These are phyloP conservation scores for Yarrowia yakushimensis DNA, from an alignment of 805 yeast species.

Conservation along the genomic window DNA sequence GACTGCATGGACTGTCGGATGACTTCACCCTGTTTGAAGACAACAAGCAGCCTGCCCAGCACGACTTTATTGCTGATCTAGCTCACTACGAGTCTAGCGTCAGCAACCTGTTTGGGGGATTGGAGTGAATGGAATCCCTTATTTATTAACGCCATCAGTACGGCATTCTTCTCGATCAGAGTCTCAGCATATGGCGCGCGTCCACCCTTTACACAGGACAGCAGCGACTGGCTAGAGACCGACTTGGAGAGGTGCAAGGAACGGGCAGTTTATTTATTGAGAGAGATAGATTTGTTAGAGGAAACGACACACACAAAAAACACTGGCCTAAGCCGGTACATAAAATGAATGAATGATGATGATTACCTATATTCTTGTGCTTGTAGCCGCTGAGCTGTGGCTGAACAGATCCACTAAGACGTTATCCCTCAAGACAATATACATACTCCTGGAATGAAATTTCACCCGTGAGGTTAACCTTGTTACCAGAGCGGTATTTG, in stretches of 20 bases:
- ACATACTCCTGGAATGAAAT: not conserved
- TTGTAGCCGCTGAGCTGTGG: not conserved
- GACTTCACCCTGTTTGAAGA: constrained; percentile 29
- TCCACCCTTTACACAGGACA: not conserved
- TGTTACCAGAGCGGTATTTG: not conserved
- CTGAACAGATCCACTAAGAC: not conserved
- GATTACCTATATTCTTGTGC: not conserved
- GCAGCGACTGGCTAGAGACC: constrained; percentile 27
- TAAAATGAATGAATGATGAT: constrained; percentile 21
- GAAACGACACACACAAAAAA: not conserved
- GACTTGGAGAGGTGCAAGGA: constrained; percentile 13
- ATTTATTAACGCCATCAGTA: constrained; percentile 25
- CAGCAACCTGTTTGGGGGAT: constrained; percentile 31
- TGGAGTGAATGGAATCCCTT: constrained; percentile 20
- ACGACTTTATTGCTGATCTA: constrained; percentile 23
- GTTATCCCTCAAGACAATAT: not conserved
- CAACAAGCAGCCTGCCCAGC: constrained; percentile 25
- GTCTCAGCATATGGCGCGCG: constrained; percentile 26
- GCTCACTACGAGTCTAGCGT: constrained; percentile 28
- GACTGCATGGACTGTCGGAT: constrained; percentile 24
- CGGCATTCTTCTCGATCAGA: constrained; percentile 18
- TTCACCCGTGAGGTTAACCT: not conserved
- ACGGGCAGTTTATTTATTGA: constrained; percentile 24
- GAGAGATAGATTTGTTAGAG: constrained; percentile 20
- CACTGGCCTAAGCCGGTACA: not conserved